Conservation (phyloP, 2,329 filamentous ascomycete genomes). For the Pseudogymnoascus sp. region DNA sequence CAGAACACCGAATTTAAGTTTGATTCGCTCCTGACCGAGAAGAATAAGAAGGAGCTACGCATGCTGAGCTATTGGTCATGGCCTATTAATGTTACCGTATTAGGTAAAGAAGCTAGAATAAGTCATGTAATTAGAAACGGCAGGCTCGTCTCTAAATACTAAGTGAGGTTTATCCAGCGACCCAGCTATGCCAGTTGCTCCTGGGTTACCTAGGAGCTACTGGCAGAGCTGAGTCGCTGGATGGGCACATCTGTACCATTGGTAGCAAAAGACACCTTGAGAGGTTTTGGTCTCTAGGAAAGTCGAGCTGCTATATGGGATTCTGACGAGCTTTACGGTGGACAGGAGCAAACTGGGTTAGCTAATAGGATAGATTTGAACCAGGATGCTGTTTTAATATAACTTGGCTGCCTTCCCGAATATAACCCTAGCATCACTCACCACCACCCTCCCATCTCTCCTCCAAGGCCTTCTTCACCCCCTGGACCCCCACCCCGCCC, state of each 20-base stretch:
- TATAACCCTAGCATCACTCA: neutral
- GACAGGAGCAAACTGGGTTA: too few species aligned
- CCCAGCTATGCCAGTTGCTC: too few species aligned
- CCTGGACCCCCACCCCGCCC: constrained; percentile 49
- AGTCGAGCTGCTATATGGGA: neutral
- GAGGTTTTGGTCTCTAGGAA: neutral
- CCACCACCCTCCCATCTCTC: constrained; percentile 1
- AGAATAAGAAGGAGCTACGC: constrained; percentile 13
- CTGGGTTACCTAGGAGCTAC: too few species aligned
- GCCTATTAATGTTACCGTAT: constrained; percentile 7
- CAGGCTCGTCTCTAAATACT: neutral
- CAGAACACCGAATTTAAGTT: constrained; percentile 12
- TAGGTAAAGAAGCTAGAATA: neutral
- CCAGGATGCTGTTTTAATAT: neutral
- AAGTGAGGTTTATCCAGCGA: neutral
- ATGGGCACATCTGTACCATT: too few species aligned
- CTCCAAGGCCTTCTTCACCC: constrained; percentile 32
- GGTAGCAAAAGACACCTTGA: neutral
- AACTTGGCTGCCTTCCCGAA: neutral
- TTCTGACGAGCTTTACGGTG: neutral
- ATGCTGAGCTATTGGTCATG: constrained; percentile 11
- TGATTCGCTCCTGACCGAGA: constrained; percentile 12
- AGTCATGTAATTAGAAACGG: neutral
- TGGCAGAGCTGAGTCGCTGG: too few species aligned
- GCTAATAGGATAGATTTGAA: neutral